Evolutionary conservation across 768 basidiomycete genomes (phyloP).

Genomic region (Neoboletus brunneissimus): DNA sequence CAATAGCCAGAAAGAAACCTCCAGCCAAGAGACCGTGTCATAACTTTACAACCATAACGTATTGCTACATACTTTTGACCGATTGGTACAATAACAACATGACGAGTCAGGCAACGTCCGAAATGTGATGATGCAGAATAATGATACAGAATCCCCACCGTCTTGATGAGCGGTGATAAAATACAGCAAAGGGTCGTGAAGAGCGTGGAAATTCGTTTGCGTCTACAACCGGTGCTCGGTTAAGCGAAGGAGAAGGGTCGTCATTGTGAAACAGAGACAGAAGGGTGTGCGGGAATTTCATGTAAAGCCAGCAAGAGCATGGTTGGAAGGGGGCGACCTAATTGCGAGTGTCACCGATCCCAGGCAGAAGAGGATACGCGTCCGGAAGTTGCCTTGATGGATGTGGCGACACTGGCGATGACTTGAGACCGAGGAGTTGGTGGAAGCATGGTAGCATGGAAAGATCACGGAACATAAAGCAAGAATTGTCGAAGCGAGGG

Average conservation of each 20-base stretch:
- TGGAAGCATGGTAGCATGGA: slow-evolving; percentile 23
- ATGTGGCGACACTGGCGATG: neutral
- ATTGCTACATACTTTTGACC: slow-evolving; percentile 33
- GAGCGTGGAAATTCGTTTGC: slow-evolving; percentile 28
- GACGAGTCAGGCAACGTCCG: slow-evolving; percentile 20
- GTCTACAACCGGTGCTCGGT: slow-evolving; percentile 12
- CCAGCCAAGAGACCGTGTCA: slow-evolving; percentile 17
- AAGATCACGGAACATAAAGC: slow-evolving; percentile 17
- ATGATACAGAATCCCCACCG: slow-evolving; percentile 32
- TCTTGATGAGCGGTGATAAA: slow-evolving; percentile 24
- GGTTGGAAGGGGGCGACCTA: neutral
- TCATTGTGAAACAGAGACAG: slow-evolving; percentile 5
- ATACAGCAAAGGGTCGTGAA: slow-evolving; percentile 30
- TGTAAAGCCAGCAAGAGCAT: slow-evolving; percentile 2
- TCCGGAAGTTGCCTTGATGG: slow-evolving; percentile 17
- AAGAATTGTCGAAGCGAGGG: slow-evolving; percentile 14
- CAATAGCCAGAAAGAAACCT: neutral
- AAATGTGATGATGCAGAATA: slow-evolving; percentile 33
- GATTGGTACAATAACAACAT: slow-evolving; percentile 25
- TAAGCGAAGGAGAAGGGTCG: slow-evolving; percentile 2
- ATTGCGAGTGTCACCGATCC: slow-evolving; percentile 2
- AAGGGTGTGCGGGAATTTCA: slow-evolving; percentile 7
- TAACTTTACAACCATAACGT: slow-evolving; percentile 38
- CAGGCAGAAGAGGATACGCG: slow-evolving; percentile 3
- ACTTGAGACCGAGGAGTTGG: slow-evolving; percentile 26